Evolutionary conservation across 2,329 filamentous ascomycete genomes (phyloP), one percentile per base, ranked within the genome.

Genomic region (Bretziella fagacearum): DNA sequence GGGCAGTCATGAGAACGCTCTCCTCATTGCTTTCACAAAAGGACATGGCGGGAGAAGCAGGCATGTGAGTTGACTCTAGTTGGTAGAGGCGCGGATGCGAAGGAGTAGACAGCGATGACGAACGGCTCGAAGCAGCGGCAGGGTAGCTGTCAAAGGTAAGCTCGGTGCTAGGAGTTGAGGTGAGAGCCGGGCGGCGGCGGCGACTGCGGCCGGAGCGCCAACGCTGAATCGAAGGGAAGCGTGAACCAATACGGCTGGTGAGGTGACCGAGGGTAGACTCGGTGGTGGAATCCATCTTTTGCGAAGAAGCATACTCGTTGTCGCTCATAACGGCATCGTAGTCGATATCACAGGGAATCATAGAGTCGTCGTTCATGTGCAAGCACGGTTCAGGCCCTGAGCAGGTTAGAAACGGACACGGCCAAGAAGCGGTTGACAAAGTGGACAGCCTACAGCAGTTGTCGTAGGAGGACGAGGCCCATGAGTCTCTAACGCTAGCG

Each of bases 101-200:
- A 1, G 75, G 73, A 27, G 71, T 70, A 8, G 83, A 84, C 46
- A 83, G 66, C n/a, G 81, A 87, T 1, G 84, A 86, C 1, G 84
- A 82, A 46, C 82, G 74, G 55, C 84, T 83, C 2, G 84, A 51
- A 27, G 48, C 44, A 15, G 15, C 67, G 79, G 75, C 40, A 17
- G 26, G 20, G 83, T 67, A 46, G 79, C 77, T 49, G 57, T 94
- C 86, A 43, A 93, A 73, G 13, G 76, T 84, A 20, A 89, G 71
- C 56, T 95, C 89, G 35, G 91, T 93, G 52, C 80, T 79, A 0
- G 85, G 81, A 0, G 66, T 69, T 10, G 67, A 62, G 39, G 66
- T 65, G 11, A 64, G 58, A n/a, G 63, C 58, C 29, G 65, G 65
- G 50, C 64, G 65, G 29, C 59, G 62, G 18, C 43, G 47, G 15